These are phyloP conservation scores for Tuber indicum DNA, from an alignment of 495 filamentous ascomycete species.

Conservation along the genomic window DNA sequence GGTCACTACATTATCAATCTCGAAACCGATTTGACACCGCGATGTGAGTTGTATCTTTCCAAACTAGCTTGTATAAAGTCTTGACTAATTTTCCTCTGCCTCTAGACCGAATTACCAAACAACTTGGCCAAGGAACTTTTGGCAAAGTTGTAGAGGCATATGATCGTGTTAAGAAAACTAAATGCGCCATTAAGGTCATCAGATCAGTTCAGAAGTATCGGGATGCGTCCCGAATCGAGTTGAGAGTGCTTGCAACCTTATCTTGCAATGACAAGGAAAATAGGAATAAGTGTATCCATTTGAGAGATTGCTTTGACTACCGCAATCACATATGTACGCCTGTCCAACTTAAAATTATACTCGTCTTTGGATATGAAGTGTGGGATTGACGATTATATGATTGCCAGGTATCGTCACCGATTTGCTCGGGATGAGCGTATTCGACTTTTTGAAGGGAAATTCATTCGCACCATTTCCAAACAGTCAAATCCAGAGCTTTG, in stretches of 20 bases:
- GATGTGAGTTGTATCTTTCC: constrained; percentile 62
- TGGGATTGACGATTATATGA: constrained; percentile 34
- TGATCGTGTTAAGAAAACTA: constrained; percentile 64
- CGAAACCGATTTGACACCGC: constrained; percentile 71
- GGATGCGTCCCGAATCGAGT: constrained; percentile 91
- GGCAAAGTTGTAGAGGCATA: constrained; percentile 94
- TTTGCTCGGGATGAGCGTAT: constrained; percentile 90
- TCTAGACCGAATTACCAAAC: constrained; percentile 73
- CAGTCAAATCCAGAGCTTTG: constrained; percentile 96
- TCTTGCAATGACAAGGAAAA: constrained; percentile 85
- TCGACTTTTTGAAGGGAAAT: constrained; percentile 95
- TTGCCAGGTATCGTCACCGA: constrained; percentile 76
- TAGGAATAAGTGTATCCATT: constrained; percentile 92
- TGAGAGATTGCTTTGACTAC: constrained; percentile 96
- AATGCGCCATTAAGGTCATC: constrained; percentile 95
- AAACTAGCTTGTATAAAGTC: constrained; percentile 18
- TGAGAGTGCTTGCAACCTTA: constrained; percentile 84
- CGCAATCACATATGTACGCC: constrained; percentile 80
- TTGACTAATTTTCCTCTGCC: constrained; percentile 37
- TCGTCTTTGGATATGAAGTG: constrained; percentile 29
- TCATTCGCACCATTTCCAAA: constrained; percentile 95
- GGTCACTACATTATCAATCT: constrained; percentile 90
- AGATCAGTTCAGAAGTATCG: constrained; percentile 96
- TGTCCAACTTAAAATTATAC: constrained; percentile 20
- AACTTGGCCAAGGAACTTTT: constrained; percentile 94